A percentile compares a stretch with the other conserved stretches of the same genome.
Evolutionary conservation across 768 basidiomycete species (phyloP).

Genomic region (Suillus tomentosus): DNA sequence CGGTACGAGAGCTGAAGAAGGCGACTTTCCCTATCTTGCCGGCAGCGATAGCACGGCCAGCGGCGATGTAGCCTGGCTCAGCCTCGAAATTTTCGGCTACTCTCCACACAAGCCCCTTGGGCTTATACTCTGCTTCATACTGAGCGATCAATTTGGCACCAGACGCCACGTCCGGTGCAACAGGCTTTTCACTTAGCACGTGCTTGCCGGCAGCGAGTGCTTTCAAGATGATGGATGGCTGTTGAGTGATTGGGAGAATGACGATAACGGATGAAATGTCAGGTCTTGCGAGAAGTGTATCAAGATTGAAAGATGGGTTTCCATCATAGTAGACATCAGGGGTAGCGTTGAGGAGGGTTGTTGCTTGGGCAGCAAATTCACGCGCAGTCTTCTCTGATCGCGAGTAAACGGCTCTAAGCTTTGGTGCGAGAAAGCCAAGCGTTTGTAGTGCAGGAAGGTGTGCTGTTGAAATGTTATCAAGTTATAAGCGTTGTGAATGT

Average conservation of each 20-base stretch:
- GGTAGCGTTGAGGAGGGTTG: slow-evolving; percentile 37
- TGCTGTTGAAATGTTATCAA: slow-evolving; percentile 43
- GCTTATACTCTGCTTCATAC: slow-evolving; percentile 66
- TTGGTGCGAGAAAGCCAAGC: slow-evolving; percentile 47
- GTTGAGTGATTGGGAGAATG: slow-evolving; percentile 73
- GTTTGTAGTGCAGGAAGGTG: slow-evolving; percentile 76
- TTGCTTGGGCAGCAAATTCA: slow-evolving; percentile 52
- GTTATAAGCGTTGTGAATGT: slow-evolving; percentile 24
- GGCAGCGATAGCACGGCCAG: slow-evolving; percentile 49
- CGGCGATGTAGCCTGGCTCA: slow-evolving; percentile 54
- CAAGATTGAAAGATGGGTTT: slow-evolving; percentile 46
- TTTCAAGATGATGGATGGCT: slow-evolving; percentile 66
- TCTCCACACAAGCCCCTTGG: slow-evolving; percentile 74
- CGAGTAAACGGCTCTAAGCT: slow-evolving; percentile 76
- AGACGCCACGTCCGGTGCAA: slow-evolving; percentile 66
- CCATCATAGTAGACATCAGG: slow-evolving; percentile 62
- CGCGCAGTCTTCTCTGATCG: slow-evolving; percentile 64
- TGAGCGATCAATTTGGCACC: slow-evolving; percentile 65
- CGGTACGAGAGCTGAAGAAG: slow-evolving; percentile 60
- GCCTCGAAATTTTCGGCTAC: slow-evolving; percentile 79
- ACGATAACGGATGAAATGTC: slow-evolving; percentile 78
- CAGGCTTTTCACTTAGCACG: slow-evolving; percentile 87
- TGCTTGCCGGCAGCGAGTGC: slow-evolving; percentile 79
- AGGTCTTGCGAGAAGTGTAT: slow-evolving; percentile 61
- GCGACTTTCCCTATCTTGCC: slow-evolving; percentile 74